These are phyloP conservation scores for Fusarium nodosum DNA, from an alignment of 2,329 filamentous ascomycete species.

Conservation along the genomic window DNA sequence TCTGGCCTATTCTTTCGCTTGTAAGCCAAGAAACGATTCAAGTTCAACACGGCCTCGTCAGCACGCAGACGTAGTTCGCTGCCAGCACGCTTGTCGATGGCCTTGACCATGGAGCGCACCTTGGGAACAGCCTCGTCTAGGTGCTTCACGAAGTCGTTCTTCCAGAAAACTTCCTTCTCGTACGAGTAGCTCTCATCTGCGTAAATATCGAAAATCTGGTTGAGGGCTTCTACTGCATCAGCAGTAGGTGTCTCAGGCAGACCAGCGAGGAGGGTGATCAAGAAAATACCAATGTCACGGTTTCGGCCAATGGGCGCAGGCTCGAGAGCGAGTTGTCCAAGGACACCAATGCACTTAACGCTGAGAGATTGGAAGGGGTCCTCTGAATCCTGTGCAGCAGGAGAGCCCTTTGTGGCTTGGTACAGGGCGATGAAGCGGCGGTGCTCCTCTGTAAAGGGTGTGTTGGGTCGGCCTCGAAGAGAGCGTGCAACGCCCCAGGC, in stretches of 20 bases:
- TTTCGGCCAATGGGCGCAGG: slow-evolving; percentile 68
- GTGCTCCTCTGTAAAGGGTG: slow-evolving; percentile 67
- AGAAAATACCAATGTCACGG: slow-evolving; percentile 73
- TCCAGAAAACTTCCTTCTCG: slow-evolving; percentile 75
- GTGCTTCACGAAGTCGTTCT: slow-evolving; percentile 69
- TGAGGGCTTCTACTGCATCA: slow-evolving; percentile 73
- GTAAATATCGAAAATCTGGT: slow-evolving; percentile 77
- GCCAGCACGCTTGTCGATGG: slow-evolving; percentile 70
- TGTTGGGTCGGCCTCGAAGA: slow-evolving; percentile 62
- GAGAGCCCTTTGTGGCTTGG: slow-evolving; percentile 65
- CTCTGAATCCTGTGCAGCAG: slow-evolving; percentile 50
- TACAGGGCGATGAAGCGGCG: slow-evolving; percentile 75
- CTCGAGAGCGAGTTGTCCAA: slow-evolving; percentile 72
- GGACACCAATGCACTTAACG: slow-evolving; percentile 75
- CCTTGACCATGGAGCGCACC: slow-evolving; percentile 69
- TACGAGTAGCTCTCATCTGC: slow-evolving; percentile 70
- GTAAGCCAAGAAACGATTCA: slow-evolving; percentile 73
- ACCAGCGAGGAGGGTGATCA: slow-evolving; percentile 67
- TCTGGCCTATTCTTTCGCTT: slow-evolving; percentile 70
- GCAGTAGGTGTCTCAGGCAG: slow-evolving; percentile 68
- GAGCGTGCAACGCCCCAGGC: slow-evolving; percentile 75
- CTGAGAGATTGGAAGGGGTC: slow-evolving; percentile 74
- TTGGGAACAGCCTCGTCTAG: slow-evolving; percentile 68
- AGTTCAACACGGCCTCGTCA: slow-evolving; percentile 72
- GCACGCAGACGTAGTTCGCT: slow-evolving; percentile 69